phyloP scores from a whole-genome alignment of 2,329 filamentous ascomycete genomes.

The Trichoderma sp. region DNA sequence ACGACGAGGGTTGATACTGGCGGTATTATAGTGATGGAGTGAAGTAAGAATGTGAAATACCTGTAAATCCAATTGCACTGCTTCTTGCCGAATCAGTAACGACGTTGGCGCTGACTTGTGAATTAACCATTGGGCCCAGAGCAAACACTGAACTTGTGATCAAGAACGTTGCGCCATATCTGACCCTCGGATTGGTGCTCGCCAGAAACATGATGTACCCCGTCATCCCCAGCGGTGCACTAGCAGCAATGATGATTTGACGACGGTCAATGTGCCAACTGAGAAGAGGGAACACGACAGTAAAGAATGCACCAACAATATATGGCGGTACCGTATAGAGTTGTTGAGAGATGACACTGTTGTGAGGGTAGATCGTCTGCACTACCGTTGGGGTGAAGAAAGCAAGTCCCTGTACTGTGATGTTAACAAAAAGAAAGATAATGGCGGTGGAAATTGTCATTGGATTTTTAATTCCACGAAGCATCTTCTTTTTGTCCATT shows the following conservation, averaged over 20 bases:
- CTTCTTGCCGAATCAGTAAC: conserved; percentile 67
- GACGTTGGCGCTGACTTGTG: conserved; percentile 66
- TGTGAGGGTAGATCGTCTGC: conserved; percentile 60
- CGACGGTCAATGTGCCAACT: conserved; percentile 60
- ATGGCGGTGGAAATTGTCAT: conserved; percentile 55
- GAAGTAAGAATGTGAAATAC: conserved; percentile 55
- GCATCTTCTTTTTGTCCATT: conserved; percentile 49
- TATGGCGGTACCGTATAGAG: conserved; percentile 70
- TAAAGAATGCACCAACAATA: conserved; percentile 65
- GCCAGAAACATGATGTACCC: conserved; percentile 64
- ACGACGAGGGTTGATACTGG: background rate
- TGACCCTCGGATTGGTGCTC: conserved; percentile 46
- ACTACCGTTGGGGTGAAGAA: conserved; percentile 71
- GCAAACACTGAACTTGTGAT: conserved; percentile 62
- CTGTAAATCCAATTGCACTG: conserved; percentile 61
- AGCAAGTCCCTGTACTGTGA: conserved; percentile 48
- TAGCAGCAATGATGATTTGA: conserved; percentile 57
- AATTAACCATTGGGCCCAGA: conserved; percentile 63
- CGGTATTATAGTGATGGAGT: background rate
- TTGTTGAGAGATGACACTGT: conserved; percentile 59
- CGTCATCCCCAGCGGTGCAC: conserved; percentile 61
- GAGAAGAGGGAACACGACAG: conserved; percentile 57
- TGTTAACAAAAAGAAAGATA: conserved; percentile 52
- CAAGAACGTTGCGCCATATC: conserved; percentile 69
- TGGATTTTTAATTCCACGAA: conserved; percentile 61